Base-by-base conservation (phyloP, 1,284 basidiomycete genomes). In the Marasmius oreades region DNA sequence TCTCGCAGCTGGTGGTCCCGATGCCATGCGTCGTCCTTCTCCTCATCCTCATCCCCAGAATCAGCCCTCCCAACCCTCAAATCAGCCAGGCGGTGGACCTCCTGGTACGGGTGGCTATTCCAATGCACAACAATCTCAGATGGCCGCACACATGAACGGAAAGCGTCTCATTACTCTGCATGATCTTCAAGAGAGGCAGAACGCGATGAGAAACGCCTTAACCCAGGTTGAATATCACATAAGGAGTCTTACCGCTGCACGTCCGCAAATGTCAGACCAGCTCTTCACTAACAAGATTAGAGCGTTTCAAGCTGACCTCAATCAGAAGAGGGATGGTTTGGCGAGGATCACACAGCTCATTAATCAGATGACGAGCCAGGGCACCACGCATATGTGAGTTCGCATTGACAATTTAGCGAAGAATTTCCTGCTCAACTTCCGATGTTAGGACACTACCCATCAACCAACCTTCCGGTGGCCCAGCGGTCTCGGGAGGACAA, bases 1-100 rank as follows among this genome's bases (percentile, higher is more conserved):
- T 26, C 34, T 31, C 28, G 28, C 48, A 62, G 57, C 70, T 22
- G 67, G 77, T 14, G 65, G 74, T 18, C 69, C 69, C 24, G 68
- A 74, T 33, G 70, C 72, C 48, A 76, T 78, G 48, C 69, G 75
- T 50, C 79, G 76, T 23, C 72, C 75, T 4, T 84, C 82, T 11
- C 82, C 82, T 12, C 79, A 78, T 67, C 59, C 67, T 24, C 60
- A 66, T 2, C 64, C 66, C 39, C 62, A 66, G n/a, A 52, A 52
- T 28, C 52, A 54, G 45, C 50, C 50, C 16, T 18, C 39, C 7
- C 46, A 51, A 22, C 51, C n/a, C 14, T 23, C 31, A 12, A 18
- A 31, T 10, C 28, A 31, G 28, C 28, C n/a, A 22, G 22, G 3
- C 31, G 44, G 14, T 42, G 37, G 3, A 22, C 52, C 24, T 20